Conservation (phyloP, 2,329 filamentous ascomycete genomes). For the Paecilomyces sp. region DNA sequence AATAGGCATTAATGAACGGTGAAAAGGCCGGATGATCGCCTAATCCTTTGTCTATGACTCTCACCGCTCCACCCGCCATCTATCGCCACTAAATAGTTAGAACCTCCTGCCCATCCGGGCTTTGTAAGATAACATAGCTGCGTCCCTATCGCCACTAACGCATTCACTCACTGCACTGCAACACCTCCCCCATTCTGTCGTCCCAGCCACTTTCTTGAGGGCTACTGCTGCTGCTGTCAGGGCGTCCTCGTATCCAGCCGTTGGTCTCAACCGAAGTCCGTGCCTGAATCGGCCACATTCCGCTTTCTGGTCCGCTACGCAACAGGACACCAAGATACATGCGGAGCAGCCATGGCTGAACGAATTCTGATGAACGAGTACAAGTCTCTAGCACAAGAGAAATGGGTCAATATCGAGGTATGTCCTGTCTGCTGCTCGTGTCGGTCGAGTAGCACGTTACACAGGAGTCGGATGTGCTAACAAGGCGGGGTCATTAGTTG, state of each 20-base stretch:
- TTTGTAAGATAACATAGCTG: neutral
- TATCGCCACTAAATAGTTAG: neutral
- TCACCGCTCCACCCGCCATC: neutral
- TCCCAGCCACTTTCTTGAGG: neutral
- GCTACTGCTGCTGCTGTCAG: neutral
- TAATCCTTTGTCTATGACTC: neutral
- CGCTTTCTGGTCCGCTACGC: neutral
- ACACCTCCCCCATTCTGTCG: neutral
- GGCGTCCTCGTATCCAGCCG: neutral
- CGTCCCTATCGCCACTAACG: neutral
- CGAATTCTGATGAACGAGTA: conserved; percentile 86
- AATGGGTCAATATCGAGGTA: conserved; percentile 88
- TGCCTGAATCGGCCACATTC: neutral
- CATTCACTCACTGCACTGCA: neutral
- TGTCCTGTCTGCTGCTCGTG: conserved; percentile 15
- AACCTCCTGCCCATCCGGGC: neutral
- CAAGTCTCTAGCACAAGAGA: conserved; percentile 74
- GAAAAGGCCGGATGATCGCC: neutral
- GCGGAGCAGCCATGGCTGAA: conserved; percentile 41
- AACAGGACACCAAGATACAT: neutral
- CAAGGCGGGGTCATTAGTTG: conserved; percentile 44
- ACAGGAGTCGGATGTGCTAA: neutral
- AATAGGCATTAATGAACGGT: neutral
- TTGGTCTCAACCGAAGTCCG: neutral
- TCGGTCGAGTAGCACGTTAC: neutral